A percentile compares a stretch with the other conserved stretches of the same genome.
Conservation (phyloP, 78 protist species). For the Guillardia theta region DNA sequence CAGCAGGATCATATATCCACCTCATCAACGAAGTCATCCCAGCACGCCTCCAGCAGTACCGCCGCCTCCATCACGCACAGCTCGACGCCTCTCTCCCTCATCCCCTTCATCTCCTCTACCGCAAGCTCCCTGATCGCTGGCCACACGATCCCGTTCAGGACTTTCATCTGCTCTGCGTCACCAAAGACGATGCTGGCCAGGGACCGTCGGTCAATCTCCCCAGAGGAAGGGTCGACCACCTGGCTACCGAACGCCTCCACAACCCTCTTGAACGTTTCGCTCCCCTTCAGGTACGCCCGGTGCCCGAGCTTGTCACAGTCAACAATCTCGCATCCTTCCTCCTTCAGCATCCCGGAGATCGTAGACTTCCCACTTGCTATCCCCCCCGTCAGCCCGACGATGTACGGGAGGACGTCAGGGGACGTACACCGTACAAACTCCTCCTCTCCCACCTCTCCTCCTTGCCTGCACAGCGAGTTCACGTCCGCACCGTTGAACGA, state of each 20-base stretch:
- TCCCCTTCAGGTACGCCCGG: neutral
- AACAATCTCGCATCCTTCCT: neutral
- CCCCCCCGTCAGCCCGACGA: neutral
- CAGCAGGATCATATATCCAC: neutral
- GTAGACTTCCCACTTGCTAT: neutral
- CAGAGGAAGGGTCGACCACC: neutral
- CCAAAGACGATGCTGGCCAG: neutral
- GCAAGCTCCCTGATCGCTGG: neutral
- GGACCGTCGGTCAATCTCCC: neutral
- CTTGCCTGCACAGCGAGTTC: neutral
- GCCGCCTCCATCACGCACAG: slow-evolving; percentile 1
- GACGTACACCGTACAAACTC: neutral
- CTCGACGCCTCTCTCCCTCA: neutral
- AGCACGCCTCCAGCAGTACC: neutral
- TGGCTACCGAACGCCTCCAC: neutral
- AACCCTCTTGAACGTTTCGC: neutral
- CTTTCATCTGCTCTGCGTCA: neutral
- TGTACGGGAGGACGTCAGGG: neutral
- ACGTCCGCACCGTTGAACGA: neutral
- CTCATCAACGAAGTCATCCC: neutral
- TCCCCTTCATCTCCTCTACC: neutral
- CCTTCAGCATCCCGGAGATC: neutral
- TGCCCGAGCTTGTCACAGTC: slow-evolving; percentile 21
- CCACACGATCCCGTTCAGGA: neutral
- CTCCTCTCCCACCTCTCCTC: neutral